Base-by-base conservation (phyloP, 768 basidiomycete species). In the Trametes cinnabarina region DNA sequence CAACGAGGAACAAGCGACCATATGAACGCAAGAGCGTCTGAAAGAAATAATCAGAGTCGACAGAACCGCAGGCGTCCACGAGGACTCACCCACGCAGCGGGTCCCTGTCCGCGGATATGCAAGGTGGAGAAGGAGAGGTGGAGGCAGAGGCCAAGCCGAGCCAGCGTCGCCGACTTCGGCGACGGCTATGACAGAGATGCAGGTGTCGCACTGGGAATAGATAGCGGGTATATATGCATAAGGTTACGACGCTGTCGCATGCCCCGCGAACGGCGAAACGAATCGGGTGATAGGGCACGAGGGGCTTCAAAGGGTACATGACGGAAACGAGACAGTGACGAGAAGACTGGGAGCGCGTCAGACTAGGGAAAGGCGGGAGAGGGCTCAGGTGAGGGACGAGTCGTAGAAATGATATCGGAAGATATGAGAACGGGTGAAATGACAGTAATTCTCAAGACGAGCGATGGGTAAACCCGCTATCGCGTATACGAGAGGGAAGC, bases 241-340 rank as follows among this genome's bases (percentile, higher is more conserved):
- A 44, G 19, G 40, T 49, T 40, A 59, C 58, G 58, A 59, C 58
- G 44, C 58, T 54, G 58, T 59, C 58, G 58, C 46, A 25, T 47
- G 51, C 37, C 40, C 58, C 51, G 51, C 58, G 47, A 26, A 47
- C 22, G 8, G 51, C 15, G 39, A 35, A 53, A 30, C 17, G 25
- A 46, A 46, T 26, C 22, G 28, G 46, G 44, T 25, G 37, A 40
- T 32, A 12, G 30, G 30, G 30, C 40, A 10, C 44, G 51, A 37
- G 28, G 30, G 32, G 40, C 43, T 34, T 48, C 26, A 30, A 34
- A 14, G 32, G 11, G 19, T 8, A 25, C 11, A 15, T 25, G 34
- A 32, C 19, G 32, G 28, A 5, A 12, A 50, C 30, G 15, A 30
- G 47, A 44, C 32, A 32, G 34, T 11, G 47, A 5, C 28, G 4